Base-by-base conservation (phyloP, 2,329 filamentous ascomycete genomes). In the Penicillium sp. region DNA sequence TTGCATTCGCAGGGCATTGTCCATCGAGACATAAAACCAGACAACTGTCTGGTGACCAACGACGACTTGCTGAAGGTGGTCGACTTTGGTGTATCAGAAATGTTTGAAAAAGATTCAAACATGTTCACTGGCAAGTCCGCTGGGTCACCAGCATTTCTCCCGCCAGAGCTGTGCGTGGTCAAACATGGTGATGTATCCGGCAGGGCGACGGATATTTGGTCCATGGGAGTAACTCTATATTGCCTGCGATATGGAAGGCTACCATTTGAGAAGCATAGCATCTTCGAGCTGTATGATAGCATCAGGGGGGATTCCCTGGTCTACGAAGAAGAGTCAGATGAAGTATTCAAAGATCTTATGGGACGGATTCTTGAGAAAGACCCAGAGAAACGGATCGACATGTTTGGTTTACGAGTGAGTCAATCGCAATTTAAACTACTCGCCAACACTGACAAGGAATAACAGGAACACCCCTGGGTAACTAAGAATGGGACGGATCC, bases 81-180 rank as follows among this genome's bases (percentile, higher is more conserved):
- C 51, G 94, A 97, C 74, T 99, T 99, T 80, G 94, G 94, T n/a
- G 94, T 97, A 8, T 97, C 93, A 1, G 93, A 99, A 71, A 97
- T 99, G 87, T 99, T 99, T 66, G 89, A 93, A 70, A 96, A 95
- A 72, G 81, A 89, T 56, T 85, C 84, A 2, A 84, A 91, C 45
- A 97, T 97, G 94, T 87, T 86, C 72, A 96, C 91, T 0, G 87
- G 89, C 57, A 99, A 97, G 76, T 93, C 92, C 4, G 92, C 92
- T 11, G 94, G 94, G 1, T 97, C 92, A 4, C 94, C 94, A 0
- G 94, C 94, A 0, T 99, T 99, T 68, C 83, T 97, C 57, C 90
- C 94, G 0, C 94, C 94, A 0, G 94, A 99, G 74, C 80, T 99
- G 13, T 99, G 94, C 69, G 87, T 92, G 23, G 85, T 87, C 8